Conservation (phyloP, 306 rosid species). For the Cucurbita ficifolia region DNA sequence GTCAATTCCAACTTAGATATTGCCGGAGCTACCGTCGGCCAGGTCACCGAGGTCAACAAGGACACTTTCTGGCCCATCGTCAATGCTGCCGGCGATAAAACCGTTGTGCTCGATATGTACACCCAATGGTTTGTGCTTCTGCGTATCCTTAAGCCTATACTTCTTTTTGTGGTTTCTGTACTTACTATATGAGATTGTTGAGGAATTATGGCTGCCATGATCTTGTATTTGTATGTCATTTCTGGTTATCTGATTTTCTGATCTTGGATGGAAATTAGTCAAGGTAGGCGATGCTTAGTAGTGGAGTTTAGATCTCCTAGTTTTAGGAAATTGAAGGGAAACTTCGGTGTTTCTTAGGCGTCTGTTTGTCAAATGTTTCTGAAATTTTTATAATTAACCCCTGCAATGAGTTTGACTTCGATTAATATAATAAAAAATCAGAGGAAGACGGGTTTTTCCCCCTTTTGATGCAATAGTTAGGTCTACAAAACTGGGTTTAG, state of each 20-base stretch:
- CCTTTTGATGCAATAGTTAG: not conserved
- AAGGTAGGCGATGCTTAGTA: not conserved
- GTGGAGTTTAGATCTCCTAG: not conserved
- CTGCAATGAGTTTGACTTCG: not conserved
- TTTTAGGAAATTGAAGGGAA: not conserved
- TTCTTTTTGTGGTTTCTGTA: not conserved
- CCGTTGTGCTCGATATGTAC: constrained; percentile 94
- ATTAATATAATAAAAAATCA: not conserved
- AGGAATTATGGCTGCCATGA: not conserved
- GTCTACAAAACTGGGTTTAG: not conserved
- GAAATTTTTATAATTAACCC: not conserved
- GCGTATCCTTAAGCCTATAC: not conserved
- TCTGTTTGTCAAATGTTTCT: not conserved
- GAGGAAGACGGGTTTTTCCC: not conserved
- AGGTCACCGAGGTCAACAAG: constrained; percentile 81
- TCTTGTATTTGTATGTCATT: not conserved
- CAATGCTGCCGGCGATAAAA: constrained; percentile 72
- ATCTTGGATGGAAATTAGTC: not conserved
- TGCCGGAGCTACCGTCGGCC: constrained; percentile 52
- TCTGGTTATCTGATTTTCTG: not conserved
- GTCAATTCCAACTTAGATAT: constrained; percentile 64
- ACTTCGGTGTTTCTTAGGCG: not conserved
- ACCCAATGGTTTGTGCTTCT: constrained; percentile 61
- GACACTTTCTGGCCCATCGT: constrained; percentile 98
- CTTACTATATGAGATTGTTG: not conserved